These are phyloP conservation scores for Geotrichum siamense DNA, from an alignment of 1,139 yeast genomes.

Conservation along the genomic window DNA sequence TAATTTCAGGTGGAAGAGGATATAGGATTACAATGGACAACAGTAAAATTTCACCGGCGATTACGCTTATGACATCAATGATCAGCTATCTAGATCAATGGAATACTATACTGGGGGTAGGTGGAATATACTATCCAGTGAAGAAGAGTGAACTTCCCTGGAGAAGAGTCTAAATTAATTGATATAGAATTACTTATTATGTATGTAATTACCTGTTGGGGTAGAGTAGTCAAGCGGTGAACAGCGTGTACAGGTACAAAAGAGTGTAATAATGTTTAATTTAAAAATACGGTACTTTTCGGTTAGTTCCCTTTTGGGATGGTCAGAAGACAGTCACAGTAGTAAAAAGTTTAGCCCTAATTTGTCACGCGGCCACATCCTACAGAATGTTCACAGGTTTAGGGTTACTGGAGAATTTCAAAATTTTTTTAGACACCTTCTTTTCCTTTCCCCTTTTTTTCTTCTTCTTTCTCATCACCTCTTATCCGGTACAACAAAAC, in stretches of 20 bases:
- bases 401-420: too few relatives aligned
- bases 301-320: too few relatives aligned
- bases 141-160: conserved; percentile 48
- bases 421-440: too few relatives aligned
- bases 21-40: conserved; percentile 51
- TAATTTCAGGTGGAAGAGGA: conserved; percentile 40
- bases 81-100: conserved; percentile 59
- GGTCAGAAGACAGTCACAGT: too few relatives aligned
- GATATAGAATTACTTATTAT: neutral
- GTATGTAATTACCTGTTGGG: neutral
- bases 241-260: too few relatives aligned
- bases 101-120: conserved; percentile 53
- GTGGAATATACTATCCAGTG: conserved; percentile 54
- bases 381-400: too few relatives aligned
- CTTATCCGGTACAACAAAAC: conserved; percentile 13
- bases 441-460: conserved; percentile 6
- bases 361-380: too few relatives aligned
- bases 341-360: too few relatives aligned
- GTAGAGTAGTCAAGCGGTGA: too few relatives aligned
- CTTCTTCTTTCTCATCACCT: conserved; percentile 13
- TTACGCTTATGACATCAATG: conserved; percentile 54
- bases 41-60: conserved; percentile 45
- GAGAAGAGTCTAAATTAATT: conserved; percentile 45
- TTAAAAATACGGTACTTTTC: too few relatives aligned
- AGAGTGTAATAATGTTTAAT: too few relatives aligned